phyloP scores from a whole-genome alignment of 2,329 filamentous ascomycete species.

The Pseudogymnoascus sp. region DNA sequence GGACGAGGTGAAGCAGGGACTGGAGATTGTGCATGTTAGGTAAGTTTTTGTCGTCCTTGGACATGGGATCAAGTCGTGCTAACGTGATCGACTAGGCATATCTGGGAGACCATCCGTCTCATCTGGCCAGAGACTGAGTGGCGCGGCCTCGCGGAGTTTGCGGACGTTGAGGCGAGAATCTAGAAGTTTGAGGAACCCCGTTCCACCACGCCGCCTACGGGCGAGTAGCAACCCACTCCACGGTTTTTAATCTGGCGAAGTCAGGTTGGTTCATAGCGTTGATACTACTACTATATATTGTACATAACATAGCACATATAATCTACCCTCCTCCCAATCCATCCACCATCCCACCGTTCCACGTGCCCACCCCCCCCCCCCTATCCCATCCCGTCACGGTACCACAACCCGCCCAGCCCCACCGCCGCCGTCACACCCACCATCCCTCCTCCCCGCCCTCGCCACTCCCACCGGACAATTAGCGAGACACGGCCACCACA shows the following conservation, averaged over 20 bases:
- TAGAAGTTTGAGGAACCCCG: conserved; percentile 34
- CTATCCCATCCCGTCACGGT: background rate
- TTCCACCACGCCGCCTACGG: background rate
- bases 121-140: conserved; percentile 89
- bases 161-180: conserved; percentile 69
- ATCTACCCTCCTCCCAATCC: background rate
- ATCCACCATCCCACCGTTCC: background rate
- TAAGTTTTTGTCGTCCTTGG: conserved; percentile 38
- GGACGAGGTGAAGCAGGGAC: conserved; percentile 74
- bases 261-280: background rate
- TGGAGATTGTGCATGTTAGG: conserved; percentile 85
- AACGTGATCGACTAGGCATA: conserved; percentile 50
- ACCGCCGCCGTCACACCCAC: background rate
- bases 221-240: background rate
- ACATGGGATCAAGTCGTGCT: conserved; percentile 15
- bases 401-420: background rate
- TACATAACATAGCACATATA: conserved; percentile 2
- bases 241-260: background rate
- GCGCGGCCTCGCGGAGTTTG: conserved; percentile 63
- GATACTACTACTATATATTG: background rate
- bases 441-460: background rate
- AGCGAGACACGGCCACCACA: background rate
- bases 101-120: conserved; percentile 85
- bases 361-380: background rate
- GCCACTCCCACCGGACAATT: background rate